Percentiles rank a stretch among this genome's conserved stretches.
Conservation (phyloP, 495 filamentous ascomycete species). For the Chaetomidium leptoderma region DNA sequence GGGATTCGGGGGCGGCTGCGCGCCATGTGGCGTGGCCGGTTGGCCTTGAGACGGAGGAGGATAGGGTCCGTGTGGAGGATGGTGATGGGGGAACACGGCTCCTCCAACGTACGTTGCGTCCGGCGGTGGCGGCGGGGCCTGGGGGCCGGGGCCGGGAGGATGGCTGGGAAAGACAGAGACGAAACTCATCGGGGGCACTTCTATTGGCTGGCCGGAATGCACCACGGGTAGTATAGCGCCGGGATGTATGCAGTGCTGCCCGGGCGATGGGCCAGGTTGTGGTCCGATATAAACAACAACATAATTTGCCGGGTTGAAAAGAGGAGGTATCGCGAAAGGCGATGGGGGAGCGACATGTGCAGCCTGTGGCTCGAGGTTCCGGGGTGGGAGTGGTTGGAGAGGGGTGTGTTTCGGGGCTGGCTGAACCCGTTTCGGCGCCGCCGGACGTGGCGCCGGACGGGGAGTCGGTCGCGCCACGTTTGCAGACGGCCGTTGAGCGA, state of each 20-base stretch:
- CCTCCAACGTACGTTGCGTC: neutral
- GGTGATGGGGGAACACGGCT: neutral
- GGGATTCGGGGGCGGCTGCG: neutral
- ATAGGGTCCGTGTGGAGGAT: constrained; percentile 4
- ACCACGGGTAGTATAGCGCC: constrained; percentile 15
- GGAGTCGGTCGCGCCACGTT: neutral
- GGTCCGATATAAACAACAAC: constrained; percentile 12
- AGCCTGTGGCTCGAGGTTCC: neutral
- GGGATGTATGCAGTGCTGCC: constrained; percentile 11
- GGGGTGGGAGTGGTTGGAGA: neutral
- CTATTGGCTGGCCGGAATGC: constrained; percentile 8
- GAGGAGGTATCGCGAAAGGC: neutral
- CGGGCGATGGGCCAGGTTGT: constrained; percentile 10
- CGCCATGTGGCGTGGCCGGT: constrained; percentile 7
- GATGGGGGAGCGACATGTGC: neutral
- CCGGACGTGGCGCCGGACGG: neutral
- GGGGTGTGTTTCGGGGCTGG: neutral
- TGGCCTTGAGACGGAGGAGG: constrained; percentile 4
- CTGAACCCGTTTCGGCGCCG: neutral
- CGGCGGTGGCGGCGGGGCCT: constrained; percentile 6
- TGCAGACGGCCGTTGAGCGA: neutral
- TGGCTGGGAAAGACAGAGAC: constrained; percentile 11
- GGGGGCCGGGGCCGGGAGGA: neutral
- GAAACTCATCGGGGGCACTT: constrained; percentile 11
- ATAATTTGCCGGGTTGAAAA: constrained; percentile 12